Conservation (phyloP, 192 early-diverging fungal genomes). For the Phlyctochytrium arcticum region DNA sequence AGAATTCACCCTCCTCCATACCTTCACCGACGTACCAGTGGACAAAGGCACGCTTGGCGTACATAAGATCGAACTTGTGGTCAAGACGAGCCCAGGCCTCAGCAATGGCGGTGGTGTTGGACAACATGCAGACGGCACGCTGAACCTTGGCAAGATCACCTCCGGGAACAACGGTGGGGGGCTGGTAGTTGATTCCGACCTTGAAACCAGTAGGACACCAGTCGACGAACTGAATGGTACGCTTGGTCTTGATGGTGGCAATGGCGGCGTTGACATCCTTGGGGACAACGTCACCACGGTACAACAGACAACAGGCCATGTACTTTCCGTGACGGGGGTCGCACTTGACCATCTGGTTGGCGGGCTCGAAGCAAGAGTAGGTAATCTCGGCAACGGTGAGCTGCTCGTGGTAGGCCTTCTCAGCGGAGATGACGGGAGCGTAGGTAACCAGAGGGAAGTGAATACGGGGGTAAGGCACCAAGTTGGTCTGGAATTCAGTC, state of each 20-base stretch:
- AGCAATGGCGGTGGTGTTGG: constrained; percentile 99
- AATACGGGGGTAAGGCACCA: constrained; percentile 99
- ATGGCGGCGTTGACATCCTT: constrained; percentile 95
- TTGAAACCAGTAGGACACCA: constrained; percentile 99
- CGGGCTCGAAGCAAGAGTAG: constrained; percentile 93
- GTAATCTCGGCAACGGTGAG: constrained; percentile 95
- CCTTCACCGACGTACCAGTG: constrained; percentile 99
- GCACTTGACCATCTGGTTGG: constrained; percentile 99
- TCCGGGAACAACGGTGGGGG: constrained; percentile 85
- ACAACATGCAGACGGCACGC: constrained; percentile 97
- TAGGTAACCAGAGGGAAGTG: constrained; percentile 98
- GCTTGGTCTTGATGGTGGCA: constrained; percentile 88
- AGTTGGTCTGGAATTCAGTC: constrained; percentile 99
- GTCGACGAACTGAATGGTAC: constrained; percentile 97
- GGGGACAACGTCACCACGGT: constrained; percentile 98
- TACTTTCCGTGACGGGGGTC: constrained; percentile 97
- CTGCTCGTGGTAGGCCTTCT: constrained; percentile 97
- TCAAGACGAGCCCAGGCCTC: constrained; percentile 99
- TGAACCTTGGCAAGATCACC: constrained; percentile 95
- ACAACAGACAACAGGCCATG: constrained; percentile 98
- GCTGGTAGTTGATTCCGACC: constrained; percentile 96
- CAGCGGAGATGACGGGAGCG: constrained; percentile 86
- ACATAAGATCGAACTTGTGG: constrained; percentile 99
- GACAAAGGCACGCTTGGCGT: constrained; percentile 99
- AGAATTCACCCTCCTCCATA: constrained; percentile 99